Evolutionary conservation across 2,329 filamentous ascomycete species (phyloP), one percentile per base, ranked within the genome.

Genomic region (Stromatinia cepivora): DNA sequence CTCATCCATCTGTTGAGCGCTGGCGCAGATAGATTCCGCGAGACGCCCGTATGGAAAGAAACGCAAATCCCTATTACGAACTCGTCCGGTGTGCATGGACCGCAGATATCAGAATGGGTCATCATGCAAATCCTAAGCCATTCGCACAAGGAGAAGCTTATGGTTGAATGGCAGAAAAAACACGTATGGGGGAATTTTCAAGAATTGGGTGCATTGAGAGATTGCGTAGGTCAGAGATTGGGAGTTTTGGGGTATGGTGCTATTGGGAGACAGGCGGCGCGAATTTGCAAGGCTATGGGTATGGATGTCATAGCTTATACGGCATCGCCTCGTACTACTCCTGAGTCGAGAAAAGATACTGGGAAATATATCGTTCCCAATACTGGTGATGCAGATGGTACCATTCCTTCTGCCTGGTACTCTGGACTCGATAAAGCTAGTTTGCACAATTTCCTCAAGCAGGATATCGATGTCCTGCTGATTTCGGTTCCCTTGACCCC

Each of bases 71-170:
- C 75, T 0, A 72, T 81, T 31, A 77, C 78, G 0, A 80, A 78
- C 17, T 77, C 77, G 10, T 78, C 75, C 7, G 79, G 79, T 9
- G 74, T 81, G 20, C 79, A 80, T 66, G 78, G 79, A 1, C 88
- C 88, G 0, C 86, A 88, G 69, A 90, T 90, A 63, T 82, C 87
- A 0, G 88, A 90, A 80, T 91, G 88, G 88, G 85, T 88, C 17
- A 78, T 90, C 39, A 82, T 90, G 82, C 89, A 88, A 73, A 83
- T 85, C 67, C 79, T 90, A 3, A 81, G 84, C n/a, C 81, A 84
- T 34, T 83, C 81, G n/a, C 85, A 87, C 71, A 80, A 83, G 36
- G 87, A 87, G 76, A 81, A 83, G 56, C 63, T 79, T 45, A 77
- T 87, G n/a, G 83, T 88, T 63, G 83, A 88, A 62, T 81, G 82